Conservation (phyloP, 2,329 filamentous ascomycete genomes). For the Colletotrichum karsti region DNA sequence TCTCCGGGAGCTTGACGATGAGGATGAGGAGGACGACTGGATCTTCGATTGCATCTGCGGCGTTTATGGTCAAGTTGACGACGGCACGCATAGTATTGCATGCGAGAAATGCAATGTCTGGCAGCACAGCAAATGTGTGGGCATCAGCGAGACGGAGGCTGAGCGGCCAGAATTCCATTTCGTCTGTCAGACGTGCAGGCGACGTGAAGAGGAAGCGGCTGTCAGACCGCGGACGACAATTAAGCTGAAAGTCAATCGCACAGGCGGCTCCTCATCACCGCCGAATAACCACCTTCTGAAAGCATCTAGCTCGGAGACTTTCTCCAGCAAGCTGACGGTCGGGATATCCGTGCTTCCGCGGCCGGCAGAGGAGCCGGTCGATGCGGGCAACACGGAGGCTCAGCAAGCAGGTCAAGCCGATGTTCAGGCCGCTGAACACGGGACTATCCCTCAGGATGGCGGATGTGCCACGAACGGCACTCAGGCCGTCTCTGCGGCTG, state of each 20-base stretch:
- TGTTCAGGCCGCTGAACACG: neutral
- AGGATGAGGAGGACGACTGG: conserved; percentile 86
- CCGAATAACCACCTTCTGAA: neutral
- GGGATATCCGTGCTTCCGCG: neutral
- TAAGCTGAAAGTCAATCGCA: conserved; percentile 59
- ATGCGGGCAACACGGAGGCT: neutral
- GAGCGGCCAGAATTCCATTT: conserved; percentile 90
- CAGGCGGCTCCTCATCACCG: neutral
- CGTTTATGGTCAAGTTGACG: conserved; percentile 90
- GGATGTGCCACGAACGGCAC: neutral
- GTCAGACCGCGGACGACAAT: conserved; percentile 60
- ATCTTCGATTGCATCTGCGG: conserved; percentile 95
- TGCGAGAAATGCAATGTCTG: conserved; percentile 95
- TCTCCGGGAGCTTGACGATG: conserved; percentile 69
- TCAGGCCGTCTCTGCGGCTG: neutral
- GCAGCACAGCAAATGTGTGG: conserved; percentile 95
- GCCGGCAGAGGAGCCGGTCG: neutral
- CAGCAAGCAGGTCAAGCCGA: neutral
- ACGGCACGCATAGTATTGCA: conserved; percentile 91
- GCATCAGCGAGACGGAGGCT: conserved; percentile 79
- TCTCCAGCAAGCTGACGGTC: neutral
- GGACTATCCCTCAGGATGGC: neutral
- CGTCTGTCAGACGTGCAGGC: conserved; percentile 80
- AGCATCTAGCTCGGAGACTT: neutral
- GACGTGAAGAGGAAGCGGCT: conserved; percentile 71